Base-by-base conservation (phyloP, 257 asterid genomes). In the Capsicum pubescens region DNA sequence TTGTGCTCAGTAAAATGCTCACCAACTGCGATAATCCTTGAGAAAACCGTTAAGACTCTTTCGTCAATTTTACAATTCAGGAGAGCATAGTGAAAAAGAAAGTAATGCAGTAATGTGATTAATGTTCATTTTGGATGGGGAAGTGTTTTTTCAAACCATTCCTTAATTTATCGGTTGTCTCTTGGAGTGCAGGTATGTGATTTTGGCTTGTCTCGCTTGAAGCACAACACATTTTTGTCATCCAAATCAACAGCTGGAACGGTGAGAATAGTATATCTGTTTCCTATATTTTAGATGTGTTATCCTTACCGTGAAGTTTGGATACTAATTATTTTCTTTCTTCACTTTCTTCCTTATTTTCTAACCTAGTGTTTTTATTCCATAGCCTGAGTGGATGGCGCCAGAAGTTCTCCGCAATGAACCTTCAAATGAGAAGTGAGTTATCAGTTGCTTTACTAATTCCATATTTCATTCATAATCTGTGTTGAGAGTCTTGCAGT, bases 371-470 rank as follows among this genome's bases (percentile, higher is more conserved):
- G 17, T 84, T 56, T 68, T 71, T 48, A 67, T 59, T 86, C 77
- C 85, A 68, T 86, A 97, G 99, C 98, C 99, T 17, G 99, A 97
- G 88, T 97, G 99, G 99, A 97, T 97, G 99, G 99, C 99, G 68
- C 99, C 99, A 50, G 99, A 97, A 91, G 97, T 97, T 86, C 99
- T 97, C 64, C 95, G 99, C 58, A 97, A 97, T 87, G 99, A 97
- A 89, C 98, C 94, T 87, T 97, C 99, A 67, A 95, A 95, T 88
- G 99, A 97, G 86, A 97, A 97, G 99, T 95, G 90, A 93, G 98
- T 91, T 52, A 67, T 57, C 46, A 79, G 15, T 61, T 85, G 44
- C 63, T 44, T 35, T 54, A 54, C 26, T 54, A 50, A 76, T 32
- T 54, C 63, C 80, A 19, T 61, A 81, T 79, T 21, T 8, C 1